Evolutionary conservation across 202 grass and related monocot genomes (phyloP), one percentile per base, ranked within the genome.

Genomic region (Brachypodium distachyon): DNA sequence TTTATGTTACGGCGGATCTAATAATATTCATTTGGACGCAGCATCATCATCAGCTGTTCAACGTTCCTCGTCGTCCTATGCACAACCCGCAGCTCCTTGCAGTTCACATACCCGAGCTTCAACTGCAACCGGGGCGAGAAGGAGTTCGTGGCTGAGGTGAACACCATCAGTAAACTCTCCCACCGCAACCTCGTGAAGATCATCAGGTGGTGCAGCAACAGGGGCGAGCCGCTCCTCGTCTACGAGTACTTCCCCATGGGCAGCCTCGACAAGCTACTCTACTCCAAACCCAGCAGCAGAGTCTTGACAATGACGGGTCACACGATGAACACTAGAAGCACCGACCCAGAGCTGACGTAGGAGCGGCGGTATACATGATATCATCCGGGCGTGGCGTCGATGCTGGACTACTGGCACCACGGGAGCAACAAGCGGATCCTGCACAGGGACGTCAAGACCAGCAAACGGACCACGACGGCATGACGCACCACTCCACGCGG

Each of bases 91-190:
- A 71, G 37, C 29, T 63, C 43, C 29, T 3, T 86, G 56, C 78
- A 47, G 38, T 82, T 86, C 76, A 61, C 38, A 3, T 91, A 81
- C 72, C 9, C 60, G 6, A 25, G 48, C 23, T 91, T 91, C 1
- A 67, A 22, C 40, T 76, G 84, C 12, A 80, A 41, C 3, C 18
- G 85, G 19, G 73, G 81, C n/a, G 86, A 80, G 47, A 80, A 87
- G 33, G 86, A 95, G 77, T 95, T 91, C 41, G 41, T 95, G 6
- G 84, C 88, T 48, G 91, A 94, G 73, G 84, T 88, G 79, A 90
- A 94, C 48, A 77, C 83, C 1, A 88, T 88, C 56, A 83, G 84
- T 85, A 73, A 81, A 49, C 82, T 87, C 6, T 82, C 81, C 57
- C 87, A 90, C 67, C 81, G 90, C 11, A 90, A 89, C 74, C 70